Conservation (phyloP, 2,329 filamentous ascomycete species). For the Colletotrichum nymphaeae region DNA sequence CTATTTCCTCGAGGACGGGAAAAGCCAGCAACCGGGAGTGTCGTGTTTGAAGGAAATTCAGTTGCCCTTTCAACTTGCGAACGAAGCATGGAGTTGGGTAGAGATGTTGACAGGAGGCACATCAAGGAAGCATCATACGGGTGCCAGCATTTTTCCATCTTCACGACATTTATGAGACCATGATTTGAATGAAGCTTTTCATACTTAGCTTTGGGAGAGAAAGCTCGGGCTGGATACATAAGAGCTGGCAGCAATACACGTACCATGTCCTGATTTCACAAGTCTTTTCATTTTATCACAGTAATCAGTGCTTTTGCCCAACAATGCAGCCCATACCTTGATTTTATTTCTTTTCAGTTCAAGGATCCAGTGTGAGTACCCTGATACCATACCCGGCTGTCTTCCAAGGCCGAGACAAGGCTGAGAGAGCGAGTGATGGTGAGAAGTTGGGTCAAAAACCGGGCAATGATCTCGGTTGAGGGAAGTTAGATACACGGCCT, state of each 20-base stretch:
- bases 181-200: background rate
- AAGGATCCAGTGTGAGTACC: too few species aligned
- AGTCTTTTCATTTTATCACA: too few species aligned
- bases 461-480: too few species aligned
- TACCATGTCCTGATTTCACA: background rate
- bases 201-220: background rate
- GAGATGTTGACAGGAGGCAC: background rate
- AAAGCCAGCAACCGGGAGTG: background rate
- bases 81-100: background rate
- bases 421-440: too few species aligned
- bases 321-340: too few species aligned
- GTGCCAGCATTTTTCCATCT: background rate
- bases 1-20: background rate
- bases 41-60: background rate
- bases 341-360: too few species aligned
- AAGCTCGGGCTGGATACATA: background rate
- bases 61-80: background rate
- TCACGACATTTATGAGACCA: background rate
- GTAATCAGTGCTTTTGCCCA: too few species aligned
- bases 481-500: too few species aligned
- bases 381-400: too few species aligned
- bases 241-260: background rate
- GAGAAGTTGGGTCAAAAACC: too few species aligned
- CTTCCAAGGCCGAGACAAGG: too few species aligned
- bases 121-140: background rate